phyloP scores from a whole-genome alignment of 345 rosid genomes.

The Raphanus raphanistrum region DNA sequence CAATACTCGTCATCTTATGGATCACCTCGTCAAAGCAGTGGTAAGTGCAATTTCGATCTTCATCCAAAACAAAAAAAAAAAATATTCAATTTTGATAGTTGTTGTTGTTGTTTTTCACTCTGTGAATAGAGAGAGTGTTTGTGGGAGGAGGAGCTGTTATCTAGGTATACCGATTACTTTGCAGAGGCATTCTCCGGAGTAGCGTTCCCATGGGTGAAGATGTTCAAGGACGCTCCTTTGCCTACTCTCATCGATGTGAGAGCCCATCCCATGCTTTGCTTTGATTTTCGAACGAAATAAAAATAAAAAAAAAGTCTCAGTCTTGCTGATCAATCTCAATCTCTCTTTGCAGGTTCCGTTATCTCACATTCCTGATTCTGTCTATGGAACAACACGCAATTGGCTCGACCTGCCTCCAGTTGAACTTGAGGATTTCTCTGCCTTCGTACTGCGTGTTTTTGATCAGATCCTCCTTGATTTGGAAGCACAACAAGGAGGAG shows the following conservation, averaged over 20 bases:
- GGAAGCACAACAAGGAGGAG: no score
- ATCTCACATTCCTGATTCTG: background rate
- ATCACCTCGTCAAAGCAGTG: background rate
- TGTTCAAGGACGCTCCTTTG: background rate
- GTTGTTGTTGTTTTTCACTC: no score
- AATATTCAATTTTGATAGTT: no score
- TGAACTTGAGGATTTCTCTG: no score
- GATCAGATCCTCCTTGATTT: no score
- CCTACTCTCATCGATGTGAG: background rate
- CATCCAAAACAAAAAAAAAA: no score
- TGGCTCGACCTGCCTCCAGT: background rate
- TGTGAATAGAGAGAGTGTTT: background rate
- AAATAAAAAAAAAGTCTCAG: no score
- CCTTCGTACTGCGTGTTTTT: no score
- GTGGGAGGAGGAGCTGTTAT: background rate
- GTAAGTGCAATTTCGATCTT: no score
- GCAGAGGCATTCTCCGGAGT: background rate
- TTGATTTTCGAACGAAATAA: no score
- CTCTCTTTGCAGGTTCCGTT: background rate
- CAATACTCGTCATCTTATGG: background rate
- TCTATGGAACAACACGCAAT: background rate
- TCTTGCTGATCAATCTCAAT: no score
- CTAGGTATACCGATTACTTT: background rate
- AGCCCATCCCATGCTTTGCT: no score
- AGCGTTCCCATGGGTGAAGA: background rate